Percentiles rank a stretch among this genome's conserved stretches.
Conservation (phyloP, 371 early-diverging fungal genomes). For the Nematocida ironsii region DNA sequence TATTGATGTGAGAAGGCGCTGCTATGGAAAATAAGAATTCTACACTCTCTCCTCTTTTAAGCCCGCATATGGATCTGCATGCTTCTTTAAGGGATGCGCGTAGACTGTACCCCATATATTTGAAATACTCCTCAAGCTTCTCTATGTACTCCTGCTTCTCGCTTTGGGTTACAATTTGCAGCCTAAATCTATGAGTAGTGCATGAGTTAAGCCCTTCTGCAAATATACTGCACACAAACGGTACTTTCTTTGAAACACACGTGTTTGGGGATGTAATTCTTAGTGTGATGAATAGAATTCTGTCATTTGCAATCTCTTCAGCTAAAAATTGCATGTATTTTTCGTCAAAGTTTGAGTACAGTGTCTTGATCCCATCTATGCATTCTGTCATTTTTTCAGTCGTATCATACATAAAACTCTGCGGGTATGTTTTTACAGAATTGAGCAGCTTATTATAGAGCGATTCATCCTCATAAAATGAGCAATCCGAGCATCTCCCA, state of each 20-base stretch:
- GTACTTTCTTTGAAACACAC: background rate
- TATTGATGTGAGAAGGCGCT: background rate
- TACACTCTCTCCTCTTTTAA: slow-evolving; percentile 5
- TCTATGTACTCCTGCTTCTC: background rate
- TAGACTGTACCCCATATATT: slow-evolving; percentile 18
- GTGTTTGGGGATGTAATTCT: background rate
- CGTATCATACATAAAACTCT: slow-evolving; percentile 14
- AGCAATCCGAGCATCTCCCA: slow-evolving; percentile 40
- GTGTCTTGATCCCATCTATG: background rate
- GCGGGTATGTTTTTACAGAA: background rate
- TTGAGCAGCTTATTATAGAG: background rate
- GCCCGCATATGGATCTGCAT: background rate
- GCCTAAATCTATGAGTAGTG: slow-evolving; percentile 34
- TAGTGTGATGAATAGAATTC: background rate
- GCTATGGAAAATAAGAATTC: background rate
- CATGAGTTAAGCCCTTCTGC: slow-evolving; percentile 9
- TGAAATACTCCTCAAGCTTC: slow-evolving; percentile 6
- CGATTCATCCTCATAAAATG: slow-evolving; percentile 10
- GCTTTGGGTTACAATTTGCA: background rate
- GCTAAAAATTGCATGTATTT: slow-evolving; percentile 4
- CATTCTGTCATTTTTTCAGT: background rate
- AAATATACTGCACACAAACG: slow-evolving; percentile 42
- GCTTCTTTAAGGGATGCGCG: slow-evolving; percentile 2
- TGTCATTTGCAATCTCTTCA: slow-evolving; percentile 8
- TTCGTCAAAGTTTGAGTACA: slow-evolving; percentile 18